Evolutionary conservation across 148 eudicot genomes (phyloP).

Genomic region (Amaranthus cruentus): DNA sequence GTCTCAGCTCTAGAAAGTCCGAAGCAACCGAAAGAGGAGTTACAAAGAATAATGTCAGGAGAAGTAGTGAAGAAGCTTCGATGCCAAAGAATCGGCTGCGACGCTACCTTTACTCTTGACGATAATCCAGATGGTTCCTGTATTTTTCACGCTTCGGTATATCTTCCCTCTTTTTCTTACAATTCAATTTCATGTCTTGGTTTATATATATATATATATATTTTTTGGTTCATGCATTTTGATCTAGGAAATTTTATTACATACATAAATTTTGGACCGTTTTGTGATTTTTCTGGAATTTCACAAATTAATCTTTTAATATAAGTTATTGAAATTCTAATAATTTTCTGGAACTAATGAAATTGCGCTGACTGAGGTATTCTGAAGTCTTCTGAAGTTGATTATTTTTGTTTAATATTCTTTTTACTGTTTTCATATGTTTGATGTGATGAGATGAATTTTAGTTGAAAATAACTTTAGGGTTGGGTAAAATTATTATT

Average conservation of each 20-base stretch:
- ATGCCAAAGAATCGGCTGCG: slow-evolving; percentile 90
- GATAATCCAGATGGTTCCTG: slow-evolving; percentile 76
- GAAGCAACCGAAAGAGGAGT: background rate
- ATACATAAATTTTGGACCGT: background rate
- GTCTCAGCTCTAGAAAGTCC: background rate
- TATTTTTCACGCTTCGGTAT: slow-evolving; percentile 57
- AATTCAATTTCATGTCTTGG: background rate
- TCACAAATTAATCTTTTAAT: background rate
- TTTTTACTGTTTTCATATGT: background rate
- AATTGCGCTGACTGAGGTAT: background rate
- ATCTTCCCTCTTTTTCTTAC: background rate
- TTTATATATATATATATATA: no score
- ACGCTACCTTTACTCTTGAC: slow-evolving; percentile 64
- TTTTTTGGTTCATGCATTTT: background rate
- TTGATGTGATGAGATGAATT: background rate
- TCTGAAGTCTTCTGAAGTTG: background rate
- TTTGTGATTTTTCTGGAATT: background rate
- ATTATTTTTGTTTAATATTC: background rate
- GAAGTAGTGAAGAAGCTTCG: slow-evolving; percentile 46
- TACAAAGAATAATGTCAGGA: slow-evolving; percentile 32
- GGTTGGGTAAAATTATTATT: no score
- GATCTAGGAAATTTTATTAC: background rate
- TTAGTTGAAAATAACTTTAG: background rate
- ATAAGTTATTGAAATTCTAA: background rate
- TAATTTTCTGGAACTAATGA: background rate